These are phyloP conservation scores for Trichophaea hybrida DNA, from an alignment of 2,329 filamentous ascomycete genomes.

Conservation along the genomic window DNA sequence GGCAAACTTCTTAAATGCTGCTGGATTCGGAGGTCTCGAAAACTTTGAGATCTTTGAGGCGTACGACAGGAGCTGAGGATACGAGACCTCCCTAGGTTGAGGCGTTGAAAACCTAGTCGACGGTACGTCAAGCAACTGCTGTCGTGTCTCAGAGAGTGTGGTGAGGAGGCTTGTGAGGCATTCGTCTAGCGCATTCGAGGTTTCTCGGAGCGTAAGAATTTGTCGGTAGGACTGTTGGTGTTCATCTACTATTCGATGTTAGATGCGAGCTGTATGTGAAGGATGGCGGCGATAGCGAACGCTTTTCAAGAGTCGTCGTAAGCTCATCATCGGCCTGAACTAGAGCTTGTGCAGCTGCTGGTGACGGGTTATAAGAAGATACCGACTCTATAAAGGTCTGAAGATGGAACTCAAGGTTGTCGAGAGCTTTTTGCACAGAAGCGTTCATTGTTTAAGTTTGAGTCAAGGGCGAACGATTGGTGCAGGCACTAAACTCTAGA, in stretches of 20 bases:
- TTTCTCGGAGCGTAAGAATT: constrained; percentile 53
- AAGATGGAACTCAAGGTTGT: constrained; percentile 52
- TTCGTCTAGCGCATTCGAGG: constrained; percentile 50
- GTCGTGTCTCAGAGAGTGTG: constrained; percentile 56
- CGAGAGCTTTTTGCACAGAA: constrained; percentile 47
- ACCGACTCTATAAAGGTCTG: constrained; percentile 62
- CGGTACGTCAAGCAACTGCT: not conserved
- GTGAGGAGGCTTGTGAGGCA: constrained; percentile 58
- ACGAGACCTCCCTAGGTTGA: constrained; percentile 39
- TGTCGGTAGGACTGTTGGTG: constrained; percentile 63
- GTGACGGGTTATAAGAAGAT: constrained; percentile 64
- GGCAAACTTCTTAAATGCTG: not conserved
- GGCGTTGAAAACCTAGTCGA: not conserved
- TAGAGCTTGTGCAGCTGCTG: constrained; percentile 52
- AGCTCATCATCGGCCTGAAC: constrained; percentile 56
- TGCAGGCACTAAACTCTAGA: no score
- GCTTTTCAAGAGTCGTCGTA: constrained; percentile 47
- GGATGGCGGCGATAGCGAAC: constrained; percentile 34
- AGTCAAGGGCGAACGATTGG: not conserved
- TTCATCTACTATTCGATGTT: constrained; percentile 14
- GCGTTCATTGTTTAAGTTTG: constrained; percentile 42
- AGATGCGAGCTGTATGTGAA: not conserved
- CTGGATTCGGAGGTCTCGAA: constrained; percentile 52
- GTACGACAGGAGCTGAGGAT: constrained; percentile 60
- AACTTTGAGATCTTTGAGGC: constrained; percentile 68